A percentile compares a stretch with the other conserved stretches of the same genome.
Evolutionary conservation across 2,329 filamentous ascomycete species (phyloP).

Genomic region (Rutstroemia sp.): DNA sequence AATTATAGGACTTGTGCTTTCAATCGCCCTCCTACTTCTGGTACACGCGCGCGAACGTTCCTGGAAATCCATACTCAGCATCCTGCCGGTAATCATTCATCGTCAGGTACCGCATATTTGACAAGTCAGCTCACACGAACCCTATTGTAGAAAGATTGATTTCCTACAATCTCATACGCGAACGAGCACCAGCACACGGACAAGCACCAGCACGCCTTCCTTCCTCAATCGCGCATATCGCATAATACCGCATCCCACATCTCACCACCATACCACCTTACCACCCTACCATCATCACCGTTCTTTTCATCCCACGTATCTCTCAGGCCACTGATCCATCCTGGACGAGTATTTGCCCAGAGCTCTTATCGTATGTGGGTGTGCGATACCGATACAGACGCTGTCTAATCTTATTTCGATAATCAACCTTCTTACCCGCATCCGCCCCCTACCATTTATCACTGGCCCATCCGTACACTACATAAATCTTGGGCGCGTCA

Average conservation of each 20-base stretch:
- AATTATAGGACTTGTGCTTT: not conserved
- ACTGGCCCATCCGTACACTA: slow-evolving; percentile 6
- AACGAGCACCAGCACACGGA: not conserved
- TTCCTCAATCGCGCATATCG: slow-evolving; percentile 1
- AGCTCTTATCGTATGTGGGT: slow-evolving; percentile 5
- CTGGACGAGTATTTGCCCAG: not conserved
- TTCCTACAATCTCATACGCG: not conserved
- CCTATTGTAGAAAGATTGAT: not conserved
- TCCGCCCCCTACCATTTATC: slow-evolving; percentile 2
- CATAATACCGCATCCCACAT: not conserved
- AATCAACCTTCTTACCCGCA: slow-evolving; percentile 10
- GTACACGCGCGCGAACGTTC: slow-evolving; percentile 6
- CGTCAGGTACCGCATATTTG: slow-evolving; percentile 11
- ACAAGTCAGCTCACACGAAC: slow-evolving; percentile 10
- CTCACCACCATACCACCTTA: not conserved
- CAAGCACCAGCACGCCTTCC: not conserved
- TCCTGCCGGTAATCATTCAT: slow-evolving; percentile 5
- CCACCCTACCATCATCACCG: not conserved
- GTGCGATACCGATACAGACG: not conserved
- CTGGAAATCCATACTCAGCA: not conserved
- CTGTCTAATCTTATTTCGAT: slow-evolving; percentile 11
- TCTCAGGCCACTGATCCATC: not conserved
- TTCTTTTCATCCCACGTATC: not conserved
- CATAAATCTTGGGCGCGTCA: slow-evolving; percentile 7
- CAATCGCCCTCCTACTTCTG: not conserved